Evolutionary conservation across 2,329 filamentous ascomycete genomes (phyloP).

Genomic region (Pestalotiopsis sp.): DNA sequence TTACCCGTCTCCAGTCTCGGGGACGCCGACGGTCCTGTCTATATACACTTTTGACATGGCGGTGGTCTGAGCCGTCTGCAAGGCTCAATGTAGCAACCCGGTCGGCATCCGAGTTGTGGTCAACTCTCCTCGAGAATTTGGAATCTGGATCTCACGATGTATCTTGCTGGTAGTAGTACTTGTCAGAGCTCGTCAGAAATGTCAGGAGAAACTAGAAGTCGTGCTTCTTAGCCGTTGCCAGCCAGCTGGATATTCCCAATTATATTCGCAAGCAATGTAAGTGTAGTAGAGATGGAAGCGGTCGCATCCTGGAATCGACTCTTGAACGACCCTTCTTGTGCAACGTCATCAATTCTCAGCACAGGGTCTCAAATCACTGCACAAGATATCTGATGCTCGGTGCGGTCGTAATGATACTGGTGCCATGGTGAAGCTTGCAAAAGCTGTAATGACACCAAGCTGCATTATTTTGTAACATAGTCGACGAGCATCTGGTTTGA

Average conservation of each 20-base stretch:
- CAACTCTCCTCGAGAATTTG: background rate
- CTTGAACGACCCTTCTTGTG: too few species aligned
- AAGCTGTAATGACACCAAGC: too few species aligned
- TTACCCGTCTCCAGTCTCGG: background rate
- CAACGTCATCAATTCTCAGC: too few species aligned
- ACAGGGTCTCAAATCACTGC: too few species aligned
- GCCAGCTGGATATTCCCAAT: too few species aligned
- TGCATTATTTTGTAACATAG: background rate
- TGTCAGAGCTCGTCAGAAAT: background rate
- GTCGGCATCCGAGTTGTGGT: background rate
- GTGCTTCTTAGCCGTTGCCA: too few species aligned
- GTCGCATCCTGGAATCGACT: too few species aligned
- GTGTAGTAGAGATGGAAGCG: too few species aligned
- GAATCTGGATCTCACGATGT: background rate
- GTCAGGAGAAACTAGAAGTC: background rate
- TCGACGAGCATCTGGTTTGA: background rate
- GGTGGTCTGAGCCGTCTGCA: background rate
- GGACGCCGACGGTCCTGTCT: background rate
- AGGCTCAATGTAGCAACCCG: background rate
- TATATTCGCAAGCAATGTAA: too few species aligned
- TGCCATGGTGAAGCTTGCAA: background rate
- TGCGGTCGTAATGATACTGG: background rate
- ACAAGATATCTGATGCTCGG: too few species aligned
- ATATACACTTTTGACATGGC: background rate
- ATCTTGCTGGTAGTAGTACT: background rate